Evolutionary conservation across 768 basidiomycete genomes (phyloP), one percentile per base, ranked within the genome.

Genomic region (Scleroderma citrinum): DNA sequence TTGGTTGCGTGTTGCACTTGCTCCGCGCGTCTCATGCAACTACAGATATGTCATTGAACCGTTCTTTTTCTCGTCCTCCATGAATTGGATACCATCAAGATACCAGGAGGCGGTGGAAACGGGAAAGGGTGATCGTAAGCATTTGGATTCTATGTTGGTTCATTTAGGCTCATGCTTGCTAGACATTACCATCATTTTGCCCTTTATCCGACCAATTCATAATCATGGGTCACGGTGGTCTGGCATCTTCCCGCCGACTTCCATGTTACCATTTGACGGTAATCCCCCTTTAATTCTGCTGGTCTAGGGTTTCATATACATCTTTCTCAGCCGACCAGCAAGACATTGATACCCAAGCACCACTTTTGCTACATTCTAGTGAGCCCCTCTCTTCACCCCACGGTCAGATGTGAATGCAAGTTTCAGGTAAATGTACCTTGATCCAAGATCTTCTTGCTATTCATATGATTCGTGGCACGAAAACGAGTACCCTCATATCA

Each of bases 11-110:
- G 17, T 13, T 3, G 3, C 26, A 29, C 5, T 8, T 26, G n/a
- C 34, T 4, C 40, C 1, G 21, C 30, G 41, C 39, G 40, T 1
- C 26, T 26, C 12, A 12, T 48, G 2, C 2, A 30, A 7, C 8
- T 29, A 8, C 19, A 69, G 81, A 58, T 80, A 77, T 48, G 68
- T 69, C 37, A 68, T 83, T 49, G 82, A 83, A 52, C 82, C 82
- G 0, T 82, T 83, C 60, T 83, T 78, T 57, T 83, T 82, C 59
- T 78, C 80, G 0, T 82, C 80, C 1, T 77, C 80, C 2, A 59
- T 80, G 2, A 82, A 79, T 51, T 82, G 81, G 81, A 85, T 83
- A 52, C 83, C 83, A 2, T 79, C 80, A 1, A 75, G 81, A 47
- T 85, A 77, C 45, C 76, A 81, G 52, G 81, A 82, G 54, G 74